phyloP scores from a whole-genome alignment of 2,329 filamentous ascomycete genomes.

The Alternaria gansuensis region DNA sequence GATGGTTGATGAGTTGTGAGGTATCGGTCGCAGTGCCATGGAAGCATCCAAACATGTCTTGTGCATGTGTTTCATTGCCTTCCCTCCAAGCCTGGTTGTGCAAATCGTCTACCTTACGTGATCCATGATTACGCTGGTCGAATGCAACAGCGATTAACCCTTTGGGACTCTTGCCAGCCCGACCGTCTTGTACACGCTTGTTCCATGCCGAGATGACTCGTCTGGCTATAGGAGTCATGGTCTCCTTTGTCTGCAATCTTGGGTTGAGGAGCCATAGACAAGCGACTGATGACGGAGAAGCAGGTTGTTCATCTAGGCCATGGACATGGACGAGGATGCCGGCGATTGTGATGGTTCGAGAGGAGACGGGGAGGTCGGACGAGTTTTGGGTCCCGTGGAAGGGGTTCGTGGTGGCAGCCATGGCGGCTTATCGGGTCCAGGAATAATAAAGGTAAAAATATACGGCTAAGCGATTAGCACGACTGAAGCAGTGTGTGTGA shows the following conservation, averaged over 20 bases:
- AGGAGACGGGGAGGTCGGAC: constrained; percentile 63
- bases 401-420: constrained; percentile 50
- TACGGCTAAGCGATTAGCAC: background rate
- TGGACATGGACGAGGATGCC: constrained; percentile 83
- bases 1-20: constrained; percentile 75
- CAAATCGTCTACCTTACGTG: constrained; percentile 69
- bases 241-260: constrained; percentile 72
- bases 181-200: constrained; percentile 48
- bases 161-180: constrained; percentile 44
- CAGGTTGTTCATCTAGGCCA: constrained; percentile 76
- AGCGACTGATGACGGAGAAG: constrained; percentile 66
- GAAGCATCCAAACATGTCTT: constrained; percentile 88
- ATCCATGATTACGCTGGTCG: constrained; percentile 93
- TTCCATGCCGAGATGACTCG: constrained; percentile 75
- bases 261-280: constrained; percentile 94
- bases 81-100: constrained; percentile 82
- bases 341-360: constrained; percentile 73
- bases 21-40: constrained; percentile 79
- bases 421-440: constrained; percentile 15
- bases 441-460: background rate
- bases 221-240: constrained; percentile 79
- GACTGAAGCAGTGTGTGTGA: background rate
- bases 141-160: constrained; percentile 84
- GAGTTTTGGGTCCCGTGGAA: constrained; percentile 41
- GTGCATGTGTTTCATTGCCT: constrained; percentile 82